phyloP scores from a whole-genome alignment of 768 basidiomycete genomes.

The Cystofilobasidium bisporidii region DNA sequence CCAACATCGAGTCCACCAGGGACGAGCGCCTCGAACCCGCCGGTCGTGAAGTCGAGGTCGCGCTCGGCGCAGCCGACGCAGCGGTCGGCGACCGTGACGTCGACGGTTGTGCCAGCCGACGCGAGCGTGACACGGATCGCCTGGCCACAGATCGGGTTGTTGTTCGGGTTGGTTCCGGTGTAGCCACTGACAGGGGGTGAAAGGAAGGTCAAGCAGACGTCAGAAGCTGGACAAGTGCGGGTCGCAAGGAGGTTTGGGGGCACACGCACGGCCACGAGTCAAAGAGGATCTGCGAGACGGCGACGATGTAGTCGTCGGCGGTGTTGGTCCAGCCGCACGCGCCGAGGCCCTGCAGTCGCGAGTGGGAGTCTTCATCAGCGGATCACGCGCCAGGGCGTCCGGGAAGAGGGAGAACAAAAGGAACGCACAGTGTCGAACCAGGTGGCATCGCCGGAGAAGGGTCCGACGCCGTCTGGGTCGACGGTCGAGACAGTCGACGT shows the following conservation, averaged over 20 bases:
- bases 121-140: constrained; percentile 38
- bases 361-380: too few species aligned
- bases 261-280: constrained; percentile 49
- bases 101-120: constrained; percentile 38
- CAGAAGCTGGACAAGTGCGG: too few species aligned
- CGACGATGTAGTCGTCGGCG: constrained; percentile 50
- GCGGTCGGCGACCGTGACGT: constrained; percentile 53
- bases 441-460: constrained; percentile 48
- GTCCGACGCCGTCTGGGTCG: constrained; percentile 43
- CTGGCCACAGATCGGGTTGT: constrained; percentile 61
- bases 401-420: constrained; percentile 7
- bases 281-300: constrained; percentile 51
- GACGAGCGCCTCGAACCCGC: constrained; percentile 26
- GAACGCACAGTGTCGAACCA: constrained; percentile 20
- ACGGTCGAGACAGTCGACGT: constrained; percentile 18
- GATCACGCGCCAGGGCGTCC: too few species aligned
- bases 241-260: too few species aligned
- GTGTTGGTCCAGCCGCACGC: constrained; percentile 55
- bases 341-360: constrained; percentile 50
- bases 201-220: neutral
- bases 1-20: constrained; percentile 28
- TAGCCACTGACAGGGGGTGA: constrained; percentile 35
- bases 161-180: constrained; percentile 53
- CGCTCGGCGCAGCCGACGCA: constrained; percentile 49
- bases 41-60: constrained; percentile 29